phyloP scores from a whole-genome alignment of 768 basidiomycete genomes.

The Kwoniella dendrophila region DNA sequence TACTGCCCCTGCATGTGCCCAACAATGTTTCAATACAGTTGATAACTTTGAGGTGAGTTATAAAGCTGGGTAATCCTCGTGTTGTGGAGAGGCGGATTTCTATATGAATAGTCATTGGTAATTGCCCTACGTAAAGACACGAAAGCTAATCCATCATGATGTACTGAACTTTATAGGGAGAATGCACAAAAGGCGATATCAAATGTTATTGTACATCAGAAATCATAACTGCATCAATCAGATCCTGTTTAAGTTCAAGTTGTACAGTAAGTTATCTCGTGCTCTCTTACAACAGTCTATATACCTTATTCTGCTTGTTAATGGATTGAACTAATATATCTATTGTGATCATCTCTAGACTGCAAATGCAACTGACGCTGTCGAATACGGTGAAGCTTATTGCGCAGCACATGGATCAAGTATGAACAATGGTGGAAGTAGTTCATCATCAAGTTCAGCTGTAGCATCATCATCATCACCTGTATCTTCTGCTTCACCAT shows the following conservation, averaged over 20 bases:
- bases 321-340: not conserved
- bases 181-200: conserved; percentile 23
- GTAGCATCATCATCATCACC: conserved; percentile 7
- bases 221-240: conserved; percentile 18
- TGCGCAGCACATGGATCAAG: conserved; percentile 18
- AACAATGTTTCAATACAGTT: conserved; percentile 19
- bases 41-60: conserved; percentile 16
- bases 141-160: not conserved
- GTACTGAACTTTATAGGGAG: not conserved
- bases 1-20: conserved; percentile 13
- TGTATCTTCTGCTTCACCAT: conserved; percentile 6
- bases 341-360: conserved; percentile 8
- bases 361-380: conserved; percentile 12
- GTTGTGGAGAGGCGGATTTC: not conserved
- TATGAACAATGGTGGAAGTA: not conserved
- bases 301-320: not conserved
- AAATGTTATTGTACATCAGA: conserved; percentile 24
- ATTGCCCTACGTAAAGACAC: not conserved
- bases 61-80: not conserved
- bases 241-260: conserved; percentile 26
- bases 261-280: conserved; percentile 20
- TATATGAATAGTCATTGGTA: not conserved
- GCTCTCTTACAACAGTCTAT: not conserved
- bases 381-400: conserved; percentile 23
- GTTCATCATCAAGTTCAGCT: conserved; percentile 4